phyloP scores from a whole-genome alignment of 345 rosid genomes.

The Turnera subulata region DNA sequence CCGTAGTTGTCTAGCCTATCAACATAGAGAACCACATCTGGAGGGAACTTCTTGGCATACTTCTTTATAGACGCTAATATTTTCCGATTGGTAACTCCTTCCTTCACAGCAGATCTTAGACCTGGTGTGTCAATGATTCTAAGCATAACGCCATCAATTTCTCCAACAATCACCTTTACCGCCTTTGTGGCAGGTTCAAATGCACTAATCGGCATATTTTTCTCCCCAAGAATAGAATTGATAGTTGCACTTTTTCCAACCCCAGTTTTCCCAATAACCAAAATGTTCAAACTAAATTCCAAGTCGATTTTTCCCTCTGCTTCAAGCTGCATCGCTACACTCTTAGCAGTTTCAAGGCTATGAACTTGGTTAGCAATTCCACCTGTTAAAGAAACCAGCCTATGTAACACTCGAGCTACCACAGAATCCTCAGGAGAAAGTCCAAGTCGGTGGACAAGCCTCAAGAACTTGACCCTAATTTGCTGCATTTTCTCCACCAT shows the following conservation, averaged over 20 bases:
- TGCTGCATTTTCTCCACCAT: constrained; percentile 40
- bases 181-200: constrained; percentile 47
- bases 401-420: constrained; percentile 39
- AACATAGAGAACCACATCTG: constrained; percentile 65
- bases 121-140: constrained; percentile 79
- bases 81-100: constrained; percentile 46
- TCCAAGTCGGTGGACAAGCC: constrained; percentile 44
- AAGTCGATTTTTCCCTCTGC: constrained; percentile 31
- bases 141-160: constrained; percentile 40
- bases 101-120: constrained; percentile 41
- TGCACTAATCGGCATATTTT: constrained; percentile 42
- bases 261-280: constrained; percentile 79
- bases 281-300: constrained; percentile 52
- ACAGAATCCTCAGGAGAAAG: constrained; percentile 38
- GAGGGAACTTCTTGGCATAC: constrained; percentile 45
- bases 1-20: constrained; percentile 56
- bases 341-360: constrained; percentile 32
- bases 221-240: constrained; percentile 63
- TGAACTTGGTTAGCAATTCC: constrained; percentile 24
- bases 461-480: constrained; percentile 52
- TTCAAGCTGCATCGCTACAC: constrained; percentile 37
- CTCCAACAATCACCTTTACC: constrained; percentile 47
- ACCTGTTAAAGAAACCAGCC: constrained; percentile 26
- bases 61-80: constrained; percentile 56
- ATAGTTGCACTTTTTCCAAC: constrained; percentile 84